These are phyloP conservation scores for Paraconiothyrium sp. DNA, from an alignment of 2,329 filamentous ascomycete species.

Conservation along the genomic window DNA sequence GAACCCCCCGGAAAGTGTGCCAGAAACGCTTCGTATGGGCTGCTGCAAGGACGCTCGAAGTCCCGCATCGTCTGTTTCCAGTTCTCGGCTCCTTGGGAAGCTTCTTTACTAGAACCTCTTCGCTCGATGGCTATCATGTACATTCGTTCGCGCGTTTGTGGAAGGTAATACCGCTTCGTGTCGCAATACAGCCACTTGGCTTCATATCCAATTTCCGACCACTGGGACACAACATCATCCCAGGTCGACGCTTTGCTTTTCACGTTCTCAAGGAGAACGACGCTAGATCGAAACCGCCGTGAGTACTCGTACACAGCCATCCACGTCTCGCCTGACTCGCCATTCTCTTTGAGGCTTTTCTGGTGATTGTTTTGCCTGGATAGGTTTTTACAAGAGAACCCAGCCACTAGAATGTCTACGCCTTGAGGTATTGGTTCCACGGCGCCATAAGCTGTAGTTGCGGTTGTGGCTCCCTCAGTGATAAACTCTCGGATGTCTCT, in stretches of 20 bases:
- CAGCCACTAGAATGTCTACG: constrained; percentile 74
- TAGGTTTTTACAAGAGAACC: constrained; percentile 80
- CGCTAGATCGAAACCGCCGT: constrained; percentile 63
- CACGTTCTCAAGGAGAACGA: constrained; percentile 80
- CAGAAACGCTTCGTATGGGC: constrained; percentile 70
- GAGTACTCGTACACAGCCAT: constrained; percentile 68
- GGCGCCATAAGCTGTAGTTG: constrained; percentile 73
- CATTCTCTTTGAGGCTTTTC: constrained; percentile 63
- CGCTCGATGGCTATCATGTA: constrained; percentile 59
- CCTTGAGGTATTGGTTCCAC: constrained; percentile 64
- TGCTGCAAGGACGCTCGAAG: constrained; percentile 68
- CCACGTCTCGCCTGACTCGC: constrained; percentile 74
- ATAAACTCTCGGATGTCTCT: constrained; percentile 58
- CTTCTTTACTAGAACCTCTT: constrained; percentile 26
- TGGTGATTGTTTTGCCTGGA: constrained; percentile 69
- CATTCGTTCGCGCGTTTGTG: constrained; percentile 66
- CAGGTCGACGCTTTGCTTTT: constrained; percentile 63
- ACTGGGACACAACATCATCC: constrained; percentile 58
- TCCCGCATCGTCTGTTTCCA: constrained; percentile 59
- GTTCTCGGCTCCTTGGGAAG: constrained; percentile 22
- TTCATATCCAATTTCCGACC: constrained; percentile 64
- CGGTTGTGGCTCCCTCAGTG: constrained; percentile 56
- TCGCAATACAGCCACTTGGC: constrained; percentile 64
- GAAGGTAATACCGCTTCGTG: constrained; percentile 76
- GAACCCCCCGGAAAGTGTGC: constrained; percentile 63